Evolutionary conservation across 352 stramenopile species (phyloP), one percentile per base, ranked within the genome.

Genomic region (Discostella stelligera): DNA sequence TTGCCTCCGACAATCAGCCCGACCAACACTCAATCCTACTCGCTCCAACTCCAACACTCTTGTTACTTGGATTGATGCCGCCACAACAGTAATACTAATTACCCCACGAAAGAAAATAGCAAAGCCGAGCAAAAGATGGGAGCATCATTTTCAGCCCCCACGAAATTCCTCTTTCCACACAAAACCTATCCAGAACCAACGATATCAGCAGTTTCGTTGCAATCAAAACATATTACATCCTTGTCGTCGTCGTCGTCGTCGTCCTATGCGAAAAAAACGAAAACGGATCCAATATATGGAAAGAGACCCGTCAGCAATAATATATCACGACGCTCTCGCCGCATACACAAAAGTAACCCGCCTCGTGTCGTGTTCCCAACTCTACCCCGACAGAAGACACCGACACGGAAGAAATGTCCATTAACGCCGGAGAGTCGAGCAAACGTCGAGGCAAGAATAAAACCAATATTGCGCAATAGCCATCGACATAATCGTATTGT

Each of bases 331-430:
- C 56, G 56, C 56, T 65, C 56, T 23, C 56, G 56, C 30, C 56
- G 56, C 56, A 52, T 65, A 21, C 18, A 14, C 10, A 65, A 65
- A 52, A 53, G 56, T 32, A 46, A 65, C 10, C 56, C 56, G 7
- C 56, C 32, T n/a, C 18, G 32, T n/a, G 56, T 65, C 0, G 37
- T 65, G 13, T 65, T 65, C 32, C 56, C 56, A n/a, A 65, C 30
- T 18, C 32, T 65, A 16, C 56, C 56, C 32, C 44, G 32, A 49
- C 11, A 30, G n/a, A 65, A 53, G 32, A 65, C 56, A 23, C 56
- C 56, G 32, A 50, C 32, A 6, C 30, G 32, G 6, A 65, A 53
- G 37, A 65, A 65, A 27, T 46, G 53, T 27, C 56, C 56, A 37
- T 37, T 49, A n/a, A 65, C 56, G 37, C 56, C 56, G 6, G 53